Conservation (phyloP, 2,329 filamentous ascomycete genomes). For the Ascochyta koolunga region DNA sequence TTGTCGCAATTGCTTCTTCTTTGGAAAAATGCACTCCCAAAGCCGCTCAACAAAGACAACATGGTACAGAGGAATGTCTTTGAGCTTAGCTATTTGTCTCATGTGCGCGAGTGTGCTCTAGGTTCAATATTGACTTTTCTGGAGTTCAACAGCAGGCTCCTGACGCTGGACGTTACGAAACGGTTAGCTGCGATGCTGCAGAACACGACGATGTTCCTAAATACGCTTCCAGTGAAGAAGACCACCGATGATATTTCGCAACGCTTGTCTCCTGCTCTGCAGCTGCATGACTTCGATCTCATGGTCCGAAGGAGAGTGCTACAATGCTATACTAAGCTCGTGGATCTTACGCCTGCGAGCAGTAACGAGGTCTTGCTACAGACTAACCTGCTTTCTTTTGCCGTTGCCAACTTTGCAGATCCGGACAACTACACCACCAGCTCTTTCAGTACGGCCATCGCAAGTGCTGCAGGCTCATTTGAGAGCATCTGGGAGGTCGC, state of each 20-base stretch:
- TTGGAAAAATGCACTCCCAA: slow-evolving; percentile 97
- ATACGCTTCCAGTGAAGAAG: slow-evolving; percentile 81
- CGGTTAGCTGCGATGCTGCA: slow-evolving; percentile 93
- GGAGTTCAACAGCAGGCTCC: slow-evolving; percentile 86
- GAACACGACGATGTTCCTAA: slow-evolving; percentile 89
- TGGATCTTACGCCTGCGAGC: slow-evolving; percentile 84
- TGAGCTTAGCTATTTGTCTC: slow-evolving; percentile 90
- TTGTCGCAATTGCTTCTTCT: slow-evolving; percentile 89
- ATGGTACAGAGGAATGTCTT: slow-evolving; percentile 81
- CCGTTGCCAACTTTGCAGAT: slow-evolving; percentile 90
- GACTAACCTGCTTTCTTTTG: slow-evolving; percentile 87
- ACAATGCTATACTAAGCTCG: slow-evolving; percentile 91
- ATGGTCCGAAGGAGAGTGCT: slow-evolving; percentile 93
- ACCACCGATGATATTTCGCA: slow-evolving; percentile 85
- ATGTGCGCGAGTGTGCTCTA: slow-evolving; percentile 92
- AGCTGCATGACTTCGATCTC: slow-evolving; percentile 86
- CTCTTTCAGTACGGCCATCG: slow-evolving; percentile 88
- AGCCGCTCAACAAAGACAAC: slow-evolving; percentile 91
- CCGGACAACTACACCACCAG: slow-evolving; percentile 86
- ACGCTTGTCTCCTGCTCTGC: slow-evolving; percentile 80
- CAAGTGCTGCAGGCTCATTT: slow-evolving; percentile 85
- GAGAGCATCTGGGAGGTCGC: slow-evolving; percentile 94
- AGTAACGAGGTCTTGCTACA: slow-evolving; percentile 86
- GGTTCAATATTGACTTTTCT: slow-evolving; percentile 91
- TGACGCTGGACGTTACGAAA: slow-evolving; percentile 94